These are phyloP conservation scores for Exophiala sideris DNA, from an alignment of 2,329 filamentous ascomycete species.

Conservation along the genomic window DNA sequence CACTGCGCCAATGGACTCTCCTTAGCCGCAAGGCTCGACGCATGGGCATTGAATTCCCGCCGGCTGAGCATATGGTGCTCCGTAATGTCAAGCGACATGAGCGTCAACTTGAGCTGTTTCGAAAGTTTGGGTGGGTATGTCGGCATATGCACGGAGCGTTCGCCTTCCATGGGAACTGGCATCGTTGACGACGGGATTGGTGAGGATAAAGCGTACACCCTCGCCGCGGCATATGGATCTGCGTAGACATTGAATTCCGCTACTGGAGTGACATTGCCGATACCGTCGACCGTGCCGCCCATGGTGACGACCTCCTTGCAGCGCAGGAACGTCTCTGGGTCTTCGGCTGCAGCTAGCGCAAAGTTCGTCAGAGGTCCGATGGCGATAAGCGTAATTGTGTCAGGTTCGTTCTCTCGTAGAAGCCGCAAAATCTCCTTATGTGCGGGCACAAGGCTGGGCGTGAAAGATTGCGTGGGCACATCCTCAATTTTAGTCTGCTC, in stretches of 20 bases:
- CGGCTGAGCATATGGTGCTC: conserved; percentile 64
- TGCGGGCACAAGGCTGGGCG: conserved; percentile 67
- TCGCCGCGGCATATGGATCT: conserved; percentile 73
- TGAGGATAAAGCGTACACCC: conserved; percentile 74
- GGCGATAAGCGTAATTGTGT: conserved; percentile 85
- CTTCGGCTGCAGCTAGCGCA: conserved; percentile 80
- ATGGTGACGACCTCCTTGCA: conserved; percentile 92
- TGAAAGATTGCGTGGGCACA: conserved; percentile 60
- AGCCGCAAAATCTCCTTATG: conserved; percentile 88
- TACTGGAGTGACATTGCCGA: conserved; percentile 78
- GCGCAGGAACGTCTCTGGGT: conserved; percentile 82
- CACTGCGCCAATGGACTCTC: conserved; percentile 68
- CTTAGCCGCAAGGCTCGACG: conserved; percentile 54
- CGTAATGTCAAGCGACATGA: conserved; percentile 77
- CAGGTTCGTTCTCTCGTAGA: conserved; percentile 72
- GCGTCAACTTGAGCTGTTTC: conserved; percentile 61
- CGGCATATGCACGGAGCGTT: conserved; percentile 45
- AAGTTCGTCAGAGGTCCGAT: conserved; percentile 92
- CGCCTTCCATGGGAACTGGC: conserved; percentile 56
- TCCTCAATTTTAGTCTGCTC: conserved; percentile 25
- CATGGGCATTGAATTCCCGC: conserved; percentile 55
- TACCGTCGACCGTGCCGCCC: conserved; percentile 77
- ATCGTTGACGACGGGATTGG: conserved; percentile 73
- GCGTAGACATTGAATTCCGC: conserved; percentile 97
- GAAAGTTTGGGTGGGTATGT: conserved; percentile 64